Conservation (phyloP, 2,329 filamentous ascomycete genomes). For the Thelonectria blattea region DNA sequence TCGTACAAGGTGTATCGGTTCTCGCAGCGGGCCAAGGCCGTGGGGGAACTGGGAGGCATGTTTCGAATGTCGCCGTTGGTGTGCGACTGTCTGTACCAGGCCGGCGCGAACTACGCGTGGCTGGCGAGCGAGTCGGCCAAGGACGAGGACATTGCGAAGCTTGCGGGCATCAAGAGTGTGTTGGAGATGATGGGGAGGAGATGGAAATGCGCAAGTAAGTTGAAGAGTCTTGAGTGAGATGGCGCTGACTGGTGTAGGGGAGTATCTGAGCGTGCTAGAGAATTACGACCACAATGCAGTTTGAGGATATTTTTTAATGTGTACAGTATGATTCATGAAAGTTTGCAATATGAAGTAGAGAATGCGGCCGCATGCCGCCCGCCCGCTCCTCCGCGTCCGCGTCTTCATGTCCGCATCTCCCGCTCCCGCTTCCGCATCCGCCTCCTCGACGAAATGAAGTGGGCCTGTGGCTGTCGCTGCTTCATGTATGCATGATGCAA, state of each 20-base stretch:
- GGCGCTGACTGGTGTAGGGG: not conserved
- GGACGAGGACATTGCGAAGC: not conserved
- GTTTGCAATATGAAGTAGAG: not conserved
- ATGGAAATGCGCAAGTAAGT: slow-evolving; percentile 7
- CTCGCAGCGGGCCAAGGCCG: not conserved
- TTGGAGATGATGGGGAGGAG: not conserved
- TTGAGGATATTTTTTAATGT: too few relatives aligned
- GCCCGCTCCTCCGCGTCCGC: not conserved
- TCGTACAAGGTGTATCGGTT: not conserved
- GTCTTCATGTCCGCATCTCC: too few relatives aligned
- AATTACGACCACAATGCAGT: not conserved
- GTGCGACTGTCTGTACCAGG: slow-evolving; percentile 7
- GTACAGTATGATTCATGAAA: too few relatives aligned
- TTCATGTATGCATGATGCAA: not conserved
- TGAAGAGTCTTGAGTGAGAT: not conserved
- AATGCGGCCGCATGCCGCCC: not conserved
- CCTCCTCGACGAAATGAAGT: not conserved
- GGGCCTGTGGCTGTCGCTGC: not conserved
- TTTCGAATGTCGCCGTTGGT: slow-evolving; percentile 1
- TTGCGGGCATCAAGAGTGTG: not conserved
- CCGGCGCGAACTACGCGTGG: slow-evolving; percentile 6
- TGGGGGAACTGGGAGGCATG: slow-evolving; percentile 3
- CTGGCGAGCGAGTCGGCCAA: not conserved
- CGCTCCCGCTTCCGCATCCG: not conserved
- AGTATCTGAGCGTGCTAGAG: not conserved